Evolutionary conservation across 192 early-diverging fungal species (phyloP), one percentile per base, ranked within the genome.

Genomic region (Coemansia sp.): DNA sequence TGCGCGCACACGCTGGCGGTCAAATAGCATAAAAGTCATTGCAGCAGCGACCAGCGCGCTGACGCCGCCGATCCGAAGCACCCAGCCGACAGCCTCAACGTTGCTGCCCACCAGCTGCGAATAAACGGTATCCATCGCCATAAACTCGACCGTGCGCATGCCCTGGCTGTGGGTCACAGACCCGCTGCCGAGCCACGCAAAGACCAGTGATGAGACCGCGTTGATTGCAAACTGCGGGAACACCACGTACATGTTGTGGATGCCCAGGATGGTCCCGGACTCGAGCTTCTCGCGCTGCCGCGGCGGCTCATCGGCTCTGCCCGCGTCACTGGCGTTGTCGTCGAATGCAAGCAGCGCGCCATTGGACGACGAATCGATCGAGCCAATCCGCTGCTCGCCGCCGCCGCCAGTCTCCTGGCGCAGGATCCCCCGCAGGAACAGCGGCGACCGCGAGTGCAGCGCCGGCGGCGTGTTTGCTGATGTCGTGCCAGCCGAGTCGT

Each of bases 221-320:
- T 79, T 79, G 46, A 79, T 87, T 0, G 87, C 78, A 77, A 98
- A 93, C 77, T 98, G 97, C 28, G 97, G 97, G 24, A 95, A 71
- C 14, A 95, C 92, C 64, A 98, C 92, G 63, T 95, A 97, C 81
- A 97, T 92, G 67, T 99, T 99, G 70, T 96, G 94, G 27, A 99
- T 93, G 1, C 95, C 97, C 32, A 97, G 71, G 8, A 94, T 84
- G 50, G 91, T 81, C 8, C 90, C 90, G 1, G 88, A 84, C 18
- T 72, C 76, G 31, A 72, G 62, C 18, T 42, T 43, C 44, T 52
- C 49, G 5, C 16, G 45, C 43, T 12, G 25, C 33, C 16, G 45
- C 43, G 8, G 25, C 33, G 47, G 30, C 30, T 25, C 44, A 12
- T 28, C 43, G 19, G 23, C 38, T 4, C 16, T 22, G 32, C 21